These are phyloP conservation scores for Cenococcum geophilum DNA, from an alignment of 495 filamentous ascomycete species.

Conservation along the genomic window DNA sequence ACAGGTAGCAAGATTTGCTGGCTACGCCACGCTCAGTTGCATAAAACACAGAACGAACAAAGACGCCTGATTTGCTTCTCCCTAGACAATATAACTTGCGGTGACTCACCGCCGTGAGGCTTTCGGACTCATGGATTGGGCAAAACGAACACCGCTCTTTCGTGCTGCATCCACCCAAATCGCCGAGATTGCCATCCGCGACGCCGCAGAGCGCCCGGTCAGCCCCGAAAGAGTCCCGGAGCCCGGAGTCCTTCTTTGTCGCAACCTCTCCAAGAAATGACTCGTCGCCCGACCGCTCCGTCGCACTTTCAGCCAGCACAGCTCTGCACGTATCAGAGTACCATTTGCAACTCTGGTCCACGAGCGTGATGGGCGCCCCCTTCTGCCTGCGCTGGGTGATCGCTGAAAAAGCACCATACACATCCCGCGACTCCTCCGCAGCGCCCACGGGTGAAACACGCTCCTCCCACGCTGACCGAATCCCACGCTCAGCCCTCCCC, in stretches of 20 bases:
- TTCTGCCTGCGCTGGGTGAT: background rate
- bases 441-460: slow-evolving; percentile 2
- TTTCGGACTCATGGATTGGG: slow-evolving; percentile 9
- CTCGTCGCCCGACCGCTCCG: slow-evolving; percentile 1
- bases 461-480: slow-evolving; percentile 4
- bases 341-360: slow-evolving; percentile 1
- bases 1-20: slow-evolving; percentile 7
- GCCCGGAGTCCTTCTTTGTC: background rate
- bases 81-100: slow-evolving; percentile 9
- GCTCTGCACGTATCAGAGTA: slow-evolving; percentile 1
- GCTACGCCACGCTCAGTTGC: slow-evolving; percentile 22
- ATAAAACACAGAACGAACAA: slow-evolving; percentile 18
- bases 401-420: slow-evolving; percentile 5
- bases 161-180: slow-evolving; percentile 3
- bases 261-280: background rate
- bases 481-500: background rate
- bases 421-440: background rate
- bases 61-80: slow-evolving; percentile 21
- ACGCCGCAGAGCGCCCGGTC: slow-evolving; percentile 5
- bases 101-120: slow-evolving; percentile 27
- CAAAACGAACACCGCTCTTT: slow-evolving; percentile 5
- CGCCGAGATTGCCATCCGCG: background rate
- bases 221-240: slow-evolving; percentile 1
- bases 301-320: background rate
- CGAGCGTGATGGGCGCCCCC: background rate